phyloP scores from a whole-genome alignment of 257 asterid genomes.

The Catharanthus roseus region DNA sequence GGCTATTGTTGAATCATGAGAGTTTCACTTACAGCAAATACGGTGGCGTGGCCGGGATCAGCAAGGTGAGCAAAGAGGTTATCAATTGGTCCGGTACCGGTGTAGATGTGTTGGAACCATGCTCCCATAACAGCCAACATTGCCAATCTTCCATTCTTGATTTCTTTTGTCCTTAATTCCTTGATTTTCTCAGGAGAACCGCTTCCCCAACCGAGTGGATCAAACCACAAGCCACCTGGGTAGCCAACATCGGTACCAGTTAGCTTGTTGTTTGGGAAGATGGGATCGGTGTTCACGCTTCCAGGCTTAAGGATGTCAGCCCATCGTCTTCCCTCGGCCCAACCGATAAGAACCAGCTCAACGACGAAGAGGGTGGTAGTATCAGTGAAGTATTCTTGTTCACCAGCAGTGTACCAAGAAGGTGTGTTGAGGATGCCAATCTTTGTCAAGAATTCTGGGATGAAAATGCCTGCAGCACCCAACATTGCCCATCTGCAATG shows the following conservation, averaged over 20 bases:
- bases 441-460: slow-evolving; percentile 92
- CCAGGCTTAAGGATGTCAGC: slow-evolving; percentile 96
- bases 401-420: slow-evolving; percentile 99
- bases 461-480: slow-evolving; percentile 97
- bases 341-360: slow-evolving; percentile 82
- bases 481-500: slow-evolving; percentile 99
- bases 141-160: slow-evolving; percentile 90
- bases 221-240: slow-evolving; percentile 96
- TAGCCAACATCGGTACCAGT: slow-evolving; percentile 97
- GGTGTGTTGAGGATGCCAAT: slow-evolving; percentile 88
- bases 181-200: slow-evolving; percentile 68
- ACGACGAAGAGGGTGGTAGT: slow-evolving; percentile 79
- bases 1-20: slow-evolving; percentile 1
- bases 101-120: slow-evolving; percentile 97
- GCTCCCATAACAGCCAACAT: slow-evolving; percentile 99
- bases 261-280: slow-evolving; percentile 98
- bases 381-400: slow-evolving; percentile 87
- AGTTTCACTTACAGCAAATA: slow-evolving; percentile 73
- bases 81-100: slow-evolving; percentile 94
- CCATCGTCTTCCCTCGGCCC: slow-evolving; percentile 99
- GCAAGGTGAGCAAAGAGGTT: slow-evolving; percentile 97
- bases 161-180: slow-evolving; percentile 95
- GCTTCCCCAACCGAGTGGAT: slow-evolving; percentile 92
- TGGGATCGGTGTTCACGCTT: slow-evolving; percentile 86
- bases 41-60: slow-evolving; percentile 92